phyloP scores from a whole-genome alignment of 805 yeast genomes.

The Blastobotrys robertii region DNA sequence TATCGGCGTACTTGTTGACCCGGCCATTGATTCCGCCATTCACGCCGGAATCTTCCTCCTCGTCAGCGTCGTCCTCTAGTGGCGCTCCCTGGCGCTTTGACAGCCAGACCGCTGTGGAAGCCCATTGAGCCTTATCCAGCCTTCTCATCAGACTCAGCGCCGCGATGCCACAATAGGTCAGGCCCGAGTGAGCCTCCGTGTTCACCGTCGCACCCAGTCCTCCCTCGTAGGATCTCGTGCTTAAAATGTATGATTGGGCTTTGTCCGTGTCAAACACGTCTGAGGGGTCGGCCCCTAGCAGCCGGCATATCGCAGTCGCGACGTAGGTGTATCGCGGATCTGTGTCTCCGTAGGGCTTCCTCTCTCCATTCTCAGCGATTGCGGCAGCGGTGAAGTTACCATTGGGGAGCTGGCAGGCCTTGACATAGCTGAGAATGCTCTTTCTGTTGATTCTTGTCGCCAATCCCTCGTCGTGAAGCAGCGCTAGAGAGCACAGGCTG shows the following conservation, averaged over 20 bases:
- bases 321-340: conserved; percentile 70
- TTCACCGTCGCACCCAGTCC: conserved; percentile 50
- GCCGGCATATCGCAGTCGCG: conserved; percentile 52
- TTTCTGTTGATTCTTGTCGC: conserved; percentile 29
- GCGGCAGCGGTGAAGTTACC: conserved; percentile 47
- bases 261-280: conserved; percentile 30
- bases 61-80: conserved; percentile 1
- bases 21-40: conserved; percentile 80
- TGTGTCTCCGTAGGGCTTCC: conserved; percentile 42
- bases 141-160: conserved; percentile 37
- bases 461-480: conserved; percentile 38
- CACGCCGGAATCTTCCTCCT: neutral
- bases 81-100: conserved; percentile 50
- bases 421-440: conserved; percentile 45
- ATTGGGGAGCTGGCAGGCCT: conserved; percentile 46
- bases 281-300: conserved; percentile 34
- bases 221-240: conserved; percentile 44
- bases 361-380: conserved; percentile 17
- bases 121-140: conserved; percentile 16
- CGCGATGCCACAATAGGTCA: conserved; percentile 76
- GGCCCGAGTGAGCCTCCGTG: conserved; percentile 76
- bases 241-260: conserved; percentile 32
- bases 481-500: conserved; percentile 48
- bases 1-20: conserved; percentile 73
- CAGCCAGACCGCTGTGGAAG: conserved; percentile 21